These are phyloP conservation scores for Aspergillus luchuensis DNA, from an alignment of 2,329 filamentous ascomycete genomes.

Conservation along the genomic window DNA sequence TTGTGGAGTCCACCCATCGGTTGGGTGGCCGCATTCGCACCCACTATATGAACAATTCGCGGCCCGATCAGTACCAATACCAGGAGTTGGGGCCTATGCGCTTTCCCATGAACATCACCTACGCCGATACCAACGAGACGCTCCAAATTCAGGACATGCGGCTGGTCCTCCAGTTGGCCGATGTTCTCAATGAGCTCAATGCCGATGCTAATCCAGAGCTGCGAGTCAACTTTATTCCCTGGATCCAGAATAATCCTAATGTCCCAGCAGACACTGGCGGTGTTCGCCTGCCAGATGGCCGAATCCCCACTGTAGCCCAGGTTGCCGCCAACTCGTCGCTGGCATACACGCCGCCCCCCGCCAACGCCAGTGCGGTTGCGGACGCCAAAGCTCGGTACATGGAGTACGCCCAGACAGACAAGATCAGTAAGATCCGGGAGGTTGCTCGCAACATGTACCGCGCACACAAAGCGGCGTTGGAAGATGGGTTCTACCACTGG, in stretches of 20 bases:
- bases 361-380: conserved; percentile 38
- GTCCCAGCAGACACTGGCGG: conserved; percentile 53
- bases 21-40: conserved; percentile 50
- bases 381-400: conserved; percentile 45
- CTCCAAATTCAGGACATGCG: conserved; percentile 47
- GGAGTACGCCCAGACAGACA: conserved; percentile 35
- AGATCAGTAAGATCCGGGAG: conserved; percentile 27
- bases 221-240: conserved; percentile 47
- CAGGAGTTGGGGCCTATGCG: conserved; percentile 52
- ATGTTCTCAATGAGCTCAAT: conserved; percentile 47
- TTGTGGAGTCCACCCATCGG: conserved; percentile 46
- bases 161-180: conserved; percentile 48
- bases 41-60: conserved; percentile 44
- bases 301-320: conserved; percentile 56
- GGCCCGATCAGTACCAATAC: conserved; percentile 39
- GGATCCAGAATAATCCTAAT: conserved; percentile 51
- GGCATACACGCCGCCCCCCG: conserved; percentile 39
- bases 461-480: conserved; percentile 57
- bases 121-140: conserved; percentile 46
- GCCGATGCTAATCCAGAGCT: conserved; percentile 33
- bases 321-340: conserved; percentile 46
- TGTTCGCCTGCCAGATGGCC: conserved; percentile 53
- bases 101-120: conserved; percentile 45
- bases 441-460: conserved; percentile 45
- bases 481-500: conserved; percentile 62